phyloP scores from a whole-genome alignment of 2,329 filamentous ascomycete genomes.

The Fusarium sp. region DNA sequence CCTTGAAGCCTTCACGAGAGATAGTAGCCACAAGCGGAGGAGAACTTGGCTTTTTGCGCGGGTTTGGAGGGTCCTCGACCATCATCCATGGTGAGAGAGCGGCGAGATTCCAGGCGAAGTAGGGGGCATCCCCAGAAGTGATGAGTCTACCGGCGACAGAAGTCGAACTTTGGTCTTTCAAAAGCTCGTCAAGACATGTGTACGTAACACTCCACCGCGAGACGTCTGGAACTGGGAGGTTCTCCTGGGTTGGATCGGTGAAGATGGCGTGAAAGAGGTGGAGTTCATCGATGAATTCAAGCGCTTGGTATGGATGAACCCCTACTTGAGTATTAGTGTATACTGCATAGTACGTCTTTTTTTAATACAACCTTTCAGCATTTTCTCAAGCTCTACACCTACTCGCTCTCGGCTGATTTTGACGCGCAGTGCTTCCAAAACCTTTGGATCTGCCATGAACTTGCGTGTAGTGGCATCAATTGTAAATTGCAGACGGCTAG shows the following conservation, averaged over 20 bases:
- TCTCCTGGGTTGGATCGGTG: constrained; percentile 70
- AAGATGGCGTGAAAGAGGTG: constrained; percentile 80
- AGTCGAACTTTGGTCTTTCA: constrained; percentile 57
- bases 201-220: constrained; percentile 74
- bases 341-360: neutral
- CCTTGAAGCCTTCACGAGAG: constrained; percentile 81
- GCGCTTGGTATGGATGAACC: constrained; percentile 69
- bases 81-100: constrained; percentile 80
- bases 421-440: constrained; percentile 79
- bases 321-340: constrained; percentile 54
- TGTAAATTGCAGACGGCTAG: constrained; percentile 82
- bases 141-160: constrained; percentile 69
- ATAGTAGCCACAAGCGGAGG: constrained; percentile 65
- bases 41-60: constrained; percentile 62
- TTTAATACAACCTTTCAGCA: constrained; percentile 73
- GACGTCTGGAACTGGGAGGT: constrained; percentile 68
- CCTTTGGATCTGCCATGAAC: constrained; percentile 83
- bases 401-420: constrained; percentile 96
- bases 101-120: constrained; percentile 81
- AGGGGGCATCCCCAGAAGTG: constrained; percentile 72
- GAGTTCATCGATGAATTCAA: constrained; percentile 75
- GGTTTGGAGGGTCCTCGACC: constrained; percentile 57
- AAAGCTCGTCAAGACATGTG: constrained; percentile 68
- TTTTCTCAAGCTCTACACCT: constrained; percentile 89
- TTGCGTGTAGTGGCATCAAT: constrained; percentile 78